These are phyloP conservation scores for Apiospora rasikravindrae DNA, from an alignment of 2,329 filamentous ascomycete genomes.

Conservation along the genomic window DNA sequence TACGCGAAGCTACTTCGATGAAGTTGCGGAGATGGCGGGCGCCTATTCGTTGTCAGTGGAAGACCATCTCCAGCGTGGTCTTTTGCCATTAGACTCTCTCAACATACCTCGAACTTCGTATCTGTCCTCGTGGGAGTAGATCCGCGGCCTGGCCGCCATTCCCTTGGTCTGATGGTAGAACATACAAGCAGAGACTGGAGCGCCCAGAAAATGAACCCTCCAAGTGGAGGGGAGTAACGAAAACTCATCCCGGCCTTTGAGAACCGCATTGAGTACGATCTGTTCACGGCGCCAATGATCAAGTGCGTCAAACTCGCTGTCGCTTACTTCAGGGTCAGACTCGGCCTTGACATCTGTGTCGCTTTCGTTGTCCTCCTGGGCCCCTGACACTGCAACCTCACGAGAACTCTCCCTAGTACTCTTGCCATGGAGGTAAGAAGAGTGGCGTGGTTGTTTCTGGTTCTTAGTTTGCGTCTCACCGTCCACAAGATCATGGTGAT, in stretches of 20 bases:
- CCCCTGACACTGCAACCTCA: neutral
- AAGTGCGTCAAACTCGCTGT: constrained; percentile 26
- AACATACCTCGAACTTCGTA: constrained; percentile 38
- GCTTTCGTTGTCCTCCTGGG: neutral
- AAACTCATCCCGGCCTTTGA: constrained; percentile 36
- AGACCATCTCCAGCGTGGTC: too few species aligned
- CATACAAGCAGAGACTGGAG: constrained; percentile 37
- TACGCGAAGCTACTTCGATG: constrained; percentile 14
- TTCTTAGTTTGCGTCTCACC: neutral
- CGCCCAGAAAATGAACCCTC: constrained; percentile 38
- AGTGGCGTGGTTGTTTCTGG: neutral
- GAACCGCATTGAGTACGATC: constrained; percentile 34
- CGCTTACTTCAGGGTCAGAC: constrained; percentile 16
- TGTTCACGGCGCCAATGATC: constrained; percentile 36
- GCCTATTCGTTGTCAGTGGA: constrained; percentile 11
- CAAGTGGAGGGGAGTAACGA: constrained; percentile 39
- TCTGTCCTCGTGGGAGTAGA: constrained; percentile 35
- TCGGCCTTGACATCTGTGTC: neutral
- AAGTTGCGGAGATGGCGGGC: constrained; percentile 12
- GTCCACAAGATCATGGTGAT: neutral
- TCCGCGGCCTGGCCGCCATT: constrained; percentile 34
- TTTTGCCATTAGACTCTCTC: neutral
- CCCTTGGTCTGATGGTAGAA: constrained; percentile 36
- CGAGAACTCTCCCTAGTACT: neutral
- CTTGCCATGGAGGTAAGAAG: neutral